Conservation (phyloP, 2,329 filamentous ascomycete species). For the Colletotrichum scovillei region DNA sequence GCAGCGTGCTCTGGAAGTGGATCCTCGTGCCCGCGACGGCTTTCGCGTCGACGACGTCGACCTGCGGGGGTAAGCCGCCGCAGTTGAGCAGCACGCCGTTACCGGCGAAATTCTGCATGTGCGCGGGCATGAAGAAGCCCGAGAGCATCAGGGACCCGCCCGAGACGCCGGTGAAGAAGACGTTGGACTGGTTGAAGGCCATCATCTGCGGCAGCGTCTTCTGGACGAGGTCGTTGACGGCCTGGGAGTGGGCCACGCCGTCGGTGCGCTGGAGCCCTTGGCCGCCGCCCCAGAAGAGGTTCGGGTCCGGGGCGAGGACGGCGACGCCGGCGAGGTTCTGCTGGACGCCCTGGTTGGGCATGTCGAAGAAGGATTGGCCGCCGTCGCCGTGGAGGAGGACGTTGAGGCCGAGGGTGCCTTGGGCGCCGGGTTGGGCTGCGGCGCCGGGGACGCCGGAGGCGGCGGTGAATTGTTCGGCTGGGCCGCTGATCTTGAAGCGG, state of each 20-base stretch:
- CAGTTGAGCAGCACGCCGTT: conserved; percentile 67
- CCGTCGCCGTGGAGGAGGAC: conserved; percentile 71
- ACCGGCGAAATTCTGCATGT: conserved; percentile 61
- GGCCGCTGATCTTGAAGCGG: conserved; percentile 66
- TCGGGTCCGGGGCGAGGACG: conserved; percentile 63
- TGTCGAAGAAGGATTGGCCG: conserved; percentile 68
- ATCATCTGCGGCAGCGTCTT: conserved; percentile 62
- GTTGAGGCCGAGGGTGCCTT: conserved; percentile 60
- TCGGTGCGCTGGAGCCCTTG: conserved; percentile 63
- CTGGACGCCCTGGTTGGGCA: conserved; percentile 65
- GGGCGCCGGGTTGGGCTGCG: conserved; percentile 36
- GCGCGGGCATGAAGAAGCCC: conserved; percentile 68
- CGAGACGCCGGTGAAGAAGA: conserved; percentile 69
- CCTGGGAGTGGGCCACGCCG: conserved; percentile 66
- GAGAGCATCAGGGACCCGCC: conserved; percentile 65
- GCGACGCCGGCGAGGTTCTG: conserved; percentile 63
- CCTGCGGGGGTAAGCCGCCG: conserved; percentile 64
- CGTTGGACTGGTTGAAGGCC: conserved; percentile 61
- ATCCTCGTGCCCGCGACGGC: conserved; percentile 60
- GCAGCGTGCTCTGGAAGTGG: conserved; percentile 66
- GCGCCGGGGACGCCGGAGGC: conserved; percentile 55
- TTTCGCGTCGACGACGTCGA: conserved; percentile 56
- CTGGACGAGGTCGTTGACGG: conserved; percentile 63
- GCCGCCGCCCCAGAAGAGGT: conserved; percentile 69
- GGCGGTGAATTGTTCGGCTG: conserved; percentile 63